Evolutionary conservation across 2,329 filamentous ascomycete genomes (phyloP).

Genomic region (Claviceps sp.): DNA sequence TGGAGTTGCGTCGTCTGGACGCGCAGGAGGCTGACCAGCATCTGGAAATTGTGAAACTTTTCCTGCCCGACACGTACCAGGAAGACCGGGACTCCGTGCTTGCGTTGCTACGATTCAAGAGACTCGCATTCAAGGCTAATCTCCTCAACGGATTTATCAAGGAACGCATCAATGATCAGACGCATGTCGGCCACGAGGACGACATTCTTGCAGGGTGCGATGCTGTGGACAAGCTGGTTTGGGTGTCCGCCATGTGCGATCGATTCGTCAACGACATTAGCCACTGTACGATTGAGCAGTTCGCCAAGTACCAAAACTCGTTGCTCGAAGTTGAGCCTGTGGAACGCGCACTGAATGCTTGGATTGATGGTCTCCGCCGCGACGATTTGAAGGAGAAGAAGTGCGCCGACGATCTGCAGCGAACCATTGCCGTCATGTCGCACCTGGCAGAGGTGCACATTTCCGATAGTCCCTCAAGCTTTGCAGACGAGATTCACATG

Average conservation of each 20-base stretch:
- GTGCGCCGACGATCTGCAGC: constrained; percentile 67
- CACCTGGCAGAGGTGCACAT: constrained; percentile 77
- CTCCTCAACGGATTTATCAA: constrained; percentile 67
- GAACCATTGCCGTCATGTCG: constrained; percentile 74
- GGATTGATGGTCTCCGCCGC: constrained; percentile 71
- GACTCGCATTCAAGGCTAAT: constrained; percentile 76
- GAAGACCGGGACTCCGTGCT: constrained; percentile 75
- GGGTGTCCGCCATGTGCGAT: constrained; percentile 71
- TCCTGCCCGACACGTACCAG: constrained; percentile 74
- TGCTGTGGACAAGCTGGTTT: constrained; percentile 71
- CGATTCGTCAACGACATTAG: constrained; percentile 72
- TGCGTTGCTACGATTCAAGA: constrained; percentile 74
- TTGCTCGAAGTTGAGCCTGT: constrained; percentile 83
- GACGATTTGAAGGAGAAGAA: constrained; percentile 79
- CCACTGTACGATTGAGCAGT: constrained; percentile 64
- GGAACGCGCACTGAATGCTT: constrained; percentile 74
- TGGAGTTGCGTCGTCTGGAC: constrained; percentile 75
- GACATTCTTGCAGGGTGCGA: constrained; percentile 70
- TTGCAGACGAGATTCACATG: constrained; percentile 71
- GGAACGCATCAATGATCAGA: constrained; percentile 58
- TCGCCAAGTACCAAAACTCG: constrained; percentile 64
- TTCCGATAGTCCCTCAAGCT: constrained; percentile 52
- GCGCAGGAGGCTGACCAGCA: constrained; percentile 83
- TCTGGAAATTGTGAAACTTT: constrained; percentile 75
- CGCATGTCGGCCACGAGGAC: constrained; percentile 57